Conservation (phyloP, 2,329 filamentous ascomycete species). For the Calonectria pauciramosa region DNA sequence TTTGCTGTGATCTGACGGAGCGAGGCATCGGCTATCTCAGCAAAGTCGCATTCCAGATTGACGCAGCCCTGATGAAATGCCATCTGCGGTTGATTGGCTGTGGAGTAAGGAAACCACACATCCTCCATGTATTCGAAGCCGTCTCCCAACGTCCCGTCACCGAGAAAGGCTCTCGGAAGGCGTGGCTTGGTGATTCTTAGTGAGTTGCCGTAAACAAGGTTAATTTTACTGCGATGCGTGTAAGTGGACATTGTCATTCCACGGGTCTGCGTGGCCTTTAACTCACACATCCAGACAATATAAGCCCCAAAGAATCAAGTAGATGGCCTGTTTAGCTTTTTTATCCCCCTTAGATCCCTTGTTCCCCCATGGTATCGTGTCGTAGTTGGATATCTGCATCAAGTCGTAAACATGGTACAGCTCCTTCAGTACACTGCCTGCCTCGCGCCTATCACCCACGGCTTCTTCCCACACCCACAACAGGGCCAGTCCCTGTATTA, state of each 20-base stretch:
- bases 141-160: neutral
- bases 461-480: slow-evolving; percentile 35
- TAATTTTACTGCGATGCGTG: neutral
- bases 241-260: too few species aligned
- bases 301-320: slow-evolving; percentile 38
- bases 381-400: neutral
- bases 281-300: slow-evolving; percentile 41
- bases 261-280: neutral
- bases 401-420: neutral
- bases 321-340: slow-evolving; percentile 21
- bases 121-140: neutral
- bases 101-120: slow-evolving; percentile 31
- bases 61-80: neutral
- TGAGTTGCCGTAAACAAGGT: neutral
- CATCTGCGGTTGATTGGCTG: neutral
- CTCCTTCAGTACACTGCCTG: neutral
- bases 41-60: slow-evolving; percentile 15
- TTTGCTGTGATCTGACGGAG: slow-evolving; percentile 6
- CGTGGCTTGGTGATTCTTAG: neutral
- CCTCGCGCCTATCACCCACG: slow-evolving; percentile 22
- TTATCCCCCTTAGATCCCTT: neutral
- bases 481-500: slow-evolving; percentile 36
- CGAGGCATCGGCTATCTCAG: slow-evolving; percentile 8
- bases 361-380: neutral
- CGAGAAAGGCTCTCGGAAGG: neutral